These are phyloP conservation scores for Botrytis fragariae DNA, from an alignment of 2,329 filamentous ascomycete species.

Conservation along the genomic window DNA sequence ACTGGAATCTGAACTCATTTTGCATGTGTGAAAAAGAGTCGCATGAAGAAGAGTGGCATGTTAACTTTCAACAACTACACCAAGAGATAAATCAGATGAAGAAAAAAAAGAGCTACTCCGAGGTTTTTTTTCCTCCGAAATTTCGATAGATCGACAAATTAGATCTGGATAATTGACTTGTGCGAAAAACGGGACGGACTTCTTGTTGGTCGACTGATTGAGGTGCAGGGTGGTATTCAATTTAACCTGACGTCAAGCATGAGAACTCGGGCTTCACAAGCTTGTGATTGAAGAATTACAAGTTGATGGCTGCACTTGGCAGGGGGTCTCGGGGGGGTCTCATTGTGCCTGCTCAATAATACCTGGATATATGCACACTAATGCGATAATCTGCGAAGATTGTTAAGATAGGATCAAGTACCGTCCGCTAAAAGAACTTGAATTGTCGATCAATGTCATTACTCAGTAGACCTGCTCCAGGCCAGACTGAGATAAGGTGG, in stretches of 20 bases:
- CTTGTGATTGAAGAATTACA: background rate
- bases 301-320: conserved; percentile 5
- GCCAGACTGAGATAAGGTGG: background rate
- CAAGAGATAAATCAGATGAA: background rate
- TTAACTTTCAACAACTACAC: background rate
- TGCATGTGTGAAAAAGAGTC: background rate
- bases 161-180: background rate
- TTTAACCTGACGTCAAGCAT: background rate
- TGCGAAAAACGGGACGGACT: background rate
- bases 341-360: background rate
- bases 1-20: conserved; percentile 8
- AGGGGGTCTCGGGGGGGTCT: background rate
- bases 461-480: background rate
- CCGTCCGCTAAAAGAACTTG: background rate
- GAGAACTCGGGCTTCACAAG: background rate
- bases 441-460: background rate
- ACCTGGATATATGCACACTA: background rate
- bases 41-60: conserved; percentile 12
- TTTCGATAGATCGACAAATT: conserved; percentile 4
- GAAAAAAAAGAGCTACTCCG: background rate
- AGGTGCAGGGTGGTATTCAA: background rate
- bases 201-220: background rate
- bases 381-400: background rate
- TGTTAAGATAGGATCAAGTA: background rate
- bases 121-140: background rate